These are phyloP conservation scores for Pseudogymnoascus sp. DNA, from an alignment of 2,329 filamentous ascomycete genomes.

Conservation along the genomic window DNA sequence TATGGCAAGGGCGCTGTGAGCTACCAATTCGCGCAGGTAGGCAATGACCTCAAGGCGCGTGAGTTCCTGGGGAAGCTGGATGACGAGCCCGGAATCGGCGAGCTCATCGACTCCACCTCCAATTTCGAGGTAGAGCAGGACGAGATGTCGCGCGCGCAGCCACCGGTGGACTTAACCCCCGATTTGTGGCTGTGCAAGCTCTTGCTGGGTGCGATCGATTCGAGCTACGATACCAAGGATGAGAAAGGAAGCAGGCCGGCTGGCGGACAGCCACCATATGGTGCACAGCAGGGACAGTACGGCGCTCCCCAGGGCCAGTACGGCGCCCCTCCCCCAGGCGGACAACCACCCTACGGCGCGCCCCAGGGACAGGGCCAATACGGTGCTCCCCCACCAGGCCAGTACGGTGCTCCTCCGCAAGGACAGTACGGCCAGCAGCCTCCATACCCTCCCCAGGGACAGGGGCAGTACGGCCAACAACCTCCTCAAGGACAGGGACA, in stretches of 20 bases:
- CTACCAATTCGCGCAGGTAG: constrained; percentile 64
- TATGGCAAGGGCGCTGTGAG: constrained; percentile 53
- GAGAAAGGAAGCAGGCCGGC: constrained; percentile 40
- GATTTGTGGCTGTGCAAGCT: constrained; percentile 59
- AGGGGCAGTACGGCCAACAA: constrained; percentile 19
- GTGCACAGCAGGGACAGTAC: constrained; percentile 25
- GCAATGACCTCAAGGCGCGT: constrained; percentile 56
- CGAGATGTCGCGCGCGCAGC: constrained; percentile 55
- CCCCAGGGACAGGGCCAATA: constrained; percentile 24
- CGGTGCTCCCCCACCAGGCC: constrained; percentile 27
- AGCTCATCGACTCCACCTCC: constrained; percentile 60
- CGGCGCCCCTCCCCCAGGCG: constrained; percentile 20
- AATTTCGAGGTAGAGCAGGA: constrained; percentile 63
- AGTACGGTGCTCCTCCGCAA: constrained; percentile 22
- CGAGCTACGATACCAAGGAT: constrained; percentile 58
- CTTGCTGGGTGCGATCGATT: constrained; percentile 59
- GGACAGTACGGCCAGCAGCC: not conserved
- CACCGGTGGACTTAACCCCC: constrained; percentile 55
- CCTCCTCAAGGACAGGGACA: constrained; percentile 15
- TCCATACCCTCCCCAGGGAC: constrained; percentile 19
- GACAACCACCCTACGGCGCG: constrained; percentile 22
- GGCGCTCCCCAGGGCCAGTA: constrained; percentile 28
- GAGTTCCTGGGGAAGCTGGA: constrained; percentile 59
- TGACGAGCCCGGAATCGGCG: constrained; percentile 52
- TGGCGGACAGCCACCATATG: constrained; percentile 20